Conservation (phyloP, 352 stramenopile genomes). For the Blastocystis sp. region DNA sequence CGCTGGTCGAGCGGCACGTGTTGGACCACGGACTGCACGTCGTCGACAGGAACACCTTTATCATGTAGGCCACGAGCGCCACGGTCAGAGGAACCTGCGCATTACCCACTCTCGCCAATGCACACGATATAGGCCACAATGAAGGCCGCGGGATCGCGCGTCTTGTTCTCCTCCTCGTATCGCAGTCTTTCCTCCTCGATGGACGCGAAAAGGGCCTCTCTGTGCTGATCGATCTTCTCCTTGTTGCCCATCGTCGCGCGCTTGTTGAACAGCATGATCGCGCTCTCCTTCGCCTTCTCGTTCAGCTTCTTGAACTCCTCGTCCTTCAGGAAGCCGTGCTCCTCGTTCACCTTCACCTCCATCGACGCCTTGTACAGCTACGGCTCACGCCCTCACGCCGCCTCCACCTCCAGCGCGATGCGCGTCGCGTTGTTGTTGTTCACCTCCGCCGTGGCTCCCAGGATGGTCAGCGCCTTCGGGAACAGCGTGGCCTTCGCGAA, state of each 20-base stretch:
- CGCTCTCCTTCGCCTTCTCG: neutral
- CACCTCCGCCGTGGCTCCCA: slow-evolving; percentile 91
- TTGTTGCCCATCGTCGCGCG: slow-evolving; percentile 33
- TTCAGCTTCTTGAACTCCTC: slow-evolving; percentile 30
- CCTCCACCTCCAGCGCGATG: neutral
- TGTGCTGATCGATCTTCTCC: slow-evolving; percentile 39
- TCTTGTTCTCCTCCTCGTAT: slow-evolving; percentile 42
- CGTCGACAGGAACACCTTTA: neutral
- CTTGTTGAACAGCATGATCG: slow-evolving; percentile 13
- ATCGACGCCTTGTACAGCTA: slow-evolving; percentile 48
- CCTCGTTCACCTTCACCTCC: slow-evolving; percentile 23
- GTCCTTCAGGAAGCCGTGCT: slow-evolving; percentile 34
- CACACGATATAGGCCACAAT: slow-evolving; percentile 19
- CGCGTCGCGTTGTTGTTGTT: slow-evolving; percentile 90
- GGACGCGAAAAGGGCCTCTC: neutral
- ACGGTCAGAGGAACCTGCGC: slow-evolving; percentile 15
- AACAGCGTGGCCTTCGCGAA: slow-evolving; percentile 92
- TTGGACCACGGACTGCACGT: slow-evolving; percentile 23
- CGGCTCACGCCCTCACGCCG: neutral
- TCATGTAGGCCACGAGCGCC: slow-evolving; percentile 7
- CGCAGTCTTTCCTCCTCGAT: slow-evolving; percentile 6
- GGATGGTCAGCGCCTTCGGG: slow-evolving; percentile 91
- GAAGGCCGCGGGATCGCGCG: slow-evolving; percentile 5
- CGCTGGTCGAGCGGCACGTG: slow-evolving; percentile 21
- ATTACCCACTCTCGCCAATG: neutral